Conservation (phyloP, 75 land plant genomes). For the Gnetum montanum region DNA sequence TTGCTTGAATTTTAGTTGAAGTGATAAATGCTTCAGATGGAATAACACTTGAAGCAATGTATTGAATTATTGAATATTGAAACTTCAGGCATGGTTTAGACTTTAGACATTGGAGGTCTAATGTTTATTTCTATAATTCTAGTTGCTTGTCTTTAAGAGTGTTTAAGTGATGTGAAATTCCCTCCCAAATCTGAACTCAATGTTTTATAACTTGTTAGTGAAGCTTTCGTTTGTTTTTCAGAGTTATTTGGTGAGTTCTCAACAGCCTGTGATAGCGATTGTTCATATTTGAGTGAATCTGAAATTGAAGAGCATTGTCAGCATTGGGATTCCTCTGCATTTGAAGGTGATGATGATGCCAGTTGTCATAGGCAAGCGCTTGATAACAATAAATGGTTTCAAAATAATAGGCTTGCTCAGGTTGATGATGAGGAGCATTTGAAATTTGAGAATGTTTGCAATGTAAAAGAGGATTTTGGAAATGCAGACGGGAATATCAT, state of each 20-base stretch:
- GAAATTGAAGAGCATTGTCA: slow-evolving; percentile 16
- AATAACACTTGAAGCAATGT: too few species aligned
- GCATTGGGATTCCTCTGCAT: slow-evolving; percentile 47
- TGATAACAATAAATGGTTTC: slow-evolving; percentile 42
- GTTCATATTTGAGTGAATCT: slow-evolving; percentile 6
- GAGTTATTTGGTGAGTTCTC: slow-evolving; percentile 28
- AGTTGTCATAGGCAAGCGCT: slow-evolving; percentile 36
- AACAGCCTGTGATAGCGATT: slow-evolving; percentile 30
- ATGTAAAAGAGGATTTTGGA: slow-evolving; percentile 11
- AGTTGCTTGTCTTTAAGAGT: too few species aligned
- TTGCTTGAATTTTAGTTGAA: too few species aligned
- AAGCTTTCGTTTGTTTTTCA: too few species aligned
- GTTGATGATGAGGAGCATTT: slow-evolving; percentile 33
- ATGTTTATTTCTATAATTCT: too few species aligned
- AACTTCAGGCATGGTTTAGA: too few species aligned
- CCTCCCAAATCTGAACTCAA: too few species aligned
- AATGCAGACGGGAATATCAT: slow-evolving; percentile 32
- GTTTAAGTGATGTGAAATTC: too few species aligned
- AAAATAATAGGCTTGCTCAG: slow-evolving; percentile 35
- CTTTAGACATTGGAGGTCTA: too few species aligned
- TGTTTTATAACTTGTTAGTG: too few species aligned
- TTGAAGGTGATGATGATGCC: slow-evolving; percentile 49
- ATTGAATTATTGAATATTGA: too few species aligned
- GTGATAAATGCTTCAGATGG: too few species aligned
- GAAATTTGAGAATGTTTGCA: slow-evolving; percentile 7